Percentiles rank a stretch among this genome's conserved stretches.
Conservation (phyloP, 2,329 filamentous ascomycete species). For the Cercospora janseana region DNA sequence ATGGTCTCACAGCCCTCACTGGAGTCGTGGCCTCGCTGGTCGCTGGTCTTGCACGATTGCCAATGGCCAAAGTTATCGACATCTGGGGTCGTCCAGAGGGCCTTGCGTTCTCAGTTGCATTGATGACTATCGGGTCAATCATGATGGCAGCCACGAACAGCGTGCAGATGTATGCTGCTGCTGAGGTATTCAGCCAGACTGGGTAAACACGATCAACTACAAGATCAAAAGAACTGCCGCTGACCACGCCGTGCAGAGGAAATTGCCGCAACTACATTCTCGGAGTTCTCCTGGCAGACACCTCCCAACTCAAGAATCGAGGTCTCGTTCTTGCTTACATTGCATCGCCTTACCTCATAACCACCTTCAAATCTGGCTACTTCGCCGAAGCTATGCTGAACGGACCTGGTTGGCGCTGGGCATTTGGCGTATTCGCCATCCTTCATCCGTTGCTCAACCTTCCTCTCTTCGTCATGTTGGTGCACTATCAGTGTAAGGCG, state of each 20-base stretch:
- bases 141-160: conserved; percentile 33
- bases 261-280: conserved; percentile 32
- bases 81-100: conserved; percentile 44
- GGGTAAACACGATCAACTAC: conserved; percentile 9
- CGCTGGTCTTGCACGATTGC: conserved; percentile 40
- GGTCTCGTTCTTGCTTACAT: conserved; percentile 33
- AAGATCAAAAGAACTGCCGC: neutral
- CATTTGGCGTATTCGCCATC: conserved; percentile 35
- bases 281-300: conserved; percentile 35
- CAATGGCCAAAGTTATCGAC: conserved; percentile 43
- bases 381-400: conserved; percentile 30
- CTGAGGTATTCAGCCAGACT: conserved; percentile 33
- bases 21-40: conserved; percentile 40
- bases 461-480: conserved; percentile 30
- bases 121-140: conserved; percentile 27
- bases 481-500: conserved; percentile 29
- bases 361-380: conserved; percentile 31
- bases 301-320: conserved; percentile 33
- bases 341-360: conserved; percentile 35
- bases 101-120: conserved; percentile 39
- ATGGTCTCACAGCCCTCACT: conserved; percentile 39
- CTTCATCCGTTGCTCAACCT: conserved; percentile 30
- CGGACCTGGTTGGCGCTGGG: conserved; percentile 34
- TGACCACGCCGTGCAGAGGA: conserved; percentile 12
- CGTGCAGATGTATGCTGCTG: conserved; percentile 32